Percentiles rank a stretch among this genome's conserved stretches.
phyloP scores from a whole-genome alignment of 2,329 filamentous ascomycete genomes.

The Colletotrichum cordylinicola region DNA sequence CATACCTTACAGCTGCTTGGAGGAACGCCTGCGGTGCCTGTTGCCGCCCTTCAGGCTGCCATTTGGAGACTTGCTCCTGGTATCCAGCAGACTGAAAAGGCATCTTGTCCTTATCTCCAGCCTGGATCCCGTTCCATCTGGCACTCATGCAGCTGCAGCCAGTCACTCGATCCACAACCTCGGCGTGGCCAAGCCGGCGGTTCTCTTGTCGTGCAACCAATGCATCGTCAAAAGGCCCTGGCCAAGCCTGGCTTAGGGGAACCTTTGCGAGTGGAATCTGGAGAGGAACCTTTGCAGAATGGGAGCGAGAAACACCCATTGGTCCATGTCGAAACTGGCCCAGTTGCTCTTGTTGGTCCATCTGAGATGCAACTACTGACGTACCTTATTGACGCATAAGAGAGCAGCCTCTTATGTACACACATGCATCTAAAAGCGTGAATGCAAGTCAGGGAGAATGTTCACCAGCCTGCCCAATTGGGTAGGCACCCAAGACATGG shows the following conservation, averaged over 20 bases:
- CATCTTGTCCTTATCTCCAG: background rate
- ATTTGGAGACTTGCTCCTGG: background rate
- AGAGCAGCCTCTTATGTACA: background rate
- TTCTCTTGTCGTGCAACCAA: background rate
- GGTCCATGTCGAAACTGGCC: background rate
- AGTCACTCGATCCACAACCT: background rate
- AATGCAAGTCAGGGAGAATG: background rate
- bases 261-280: background rate
- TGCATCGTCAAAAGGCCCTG: background rate
- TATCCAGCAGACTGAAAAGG: background rate
- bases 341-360: background rate
- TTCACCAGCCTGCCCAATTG: constrained; percentile 1
- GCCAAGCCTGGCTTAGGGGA: background rate
- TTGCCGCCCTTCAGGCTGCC: background rate
- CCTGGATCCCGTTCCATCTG: background rate
- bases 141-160: background rate
- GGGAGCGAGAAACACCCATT: background rate
- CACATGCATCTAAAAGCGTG: background rate
- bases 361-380: background rate
- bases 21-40: background rate
- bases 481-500: background rate
- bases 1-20: background rate
- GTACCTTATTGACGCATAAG: background rate
- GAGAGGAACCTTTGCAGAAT: background rate
- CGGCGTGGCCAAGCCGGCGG: background rate